Evolutionary conservation across 2,329 filamentous ascomycete species (phyloP).

Genomic region (Scopulariopsis brevicaulis): DNA sequence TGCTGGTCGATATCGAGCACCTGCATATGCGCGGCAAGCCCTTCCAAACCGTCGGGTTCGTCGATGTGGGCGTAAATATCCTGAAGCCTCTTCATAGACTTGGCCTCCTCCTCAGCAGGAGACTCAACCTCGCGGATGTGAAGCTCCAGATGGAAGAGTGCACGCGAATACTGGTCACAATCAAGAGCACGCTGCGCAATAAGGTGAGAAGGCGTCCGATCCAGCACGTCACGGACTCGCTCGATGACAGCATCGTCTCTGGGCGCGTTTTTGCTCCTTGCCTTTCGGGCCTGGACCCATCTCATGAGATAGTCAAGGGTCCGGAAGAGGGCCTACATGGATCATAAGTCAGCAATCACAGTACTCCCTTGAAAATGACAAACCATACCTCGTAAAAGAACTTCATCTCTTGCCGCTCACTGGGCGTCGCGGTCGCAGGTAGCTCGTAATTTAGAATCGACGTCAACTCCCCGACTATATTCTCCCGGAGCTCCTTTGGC

Average conservation of each 20-base stretch:
- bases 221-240: conserved; percentile 38
- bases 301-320: conserved; percentile 84
- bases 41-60: conserved; percentile 91
- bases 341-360: conserved; percentile 6
- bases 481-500: conserved; percentile 47
- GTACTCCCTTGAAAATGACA: background rate
- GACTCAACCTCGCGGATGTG: conserved; percentile 52
- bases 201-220: conserved; percentile 61
- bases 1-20: conserved; percentile 89
- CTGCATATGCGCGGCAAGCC: conserved; percentile 78
- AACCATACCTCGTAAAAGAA: conserved; percentile 70
- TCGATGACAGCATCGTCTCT: conserved; percentile 35
- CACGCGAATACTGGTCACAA: conserved; percentile 84
- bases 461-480: conserved; percentile 63
- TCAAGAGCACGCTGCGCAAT: conserved; percentile 77
- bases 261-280: conserved; percentile 13
- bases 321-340: conserved; percentile 65
- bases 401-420: conserved; percentile 64
- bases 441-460: conserved; percentile 57
- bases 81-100: conserved; percentile 66
- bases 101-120: conserved; percentile 36
- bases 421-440: conserved; percentile 15
- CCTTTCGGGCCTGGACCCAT: conserved; percentile 73
- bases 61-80: conserved; percentile 96
- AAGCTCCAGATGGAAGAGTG: conserved; percentile 90